Percentiles rank a stretch among this genome's conserved stretches.
Conservation (phyloP, 176 grass and related monocot genomes). For the Puya raimondii region DNA sequence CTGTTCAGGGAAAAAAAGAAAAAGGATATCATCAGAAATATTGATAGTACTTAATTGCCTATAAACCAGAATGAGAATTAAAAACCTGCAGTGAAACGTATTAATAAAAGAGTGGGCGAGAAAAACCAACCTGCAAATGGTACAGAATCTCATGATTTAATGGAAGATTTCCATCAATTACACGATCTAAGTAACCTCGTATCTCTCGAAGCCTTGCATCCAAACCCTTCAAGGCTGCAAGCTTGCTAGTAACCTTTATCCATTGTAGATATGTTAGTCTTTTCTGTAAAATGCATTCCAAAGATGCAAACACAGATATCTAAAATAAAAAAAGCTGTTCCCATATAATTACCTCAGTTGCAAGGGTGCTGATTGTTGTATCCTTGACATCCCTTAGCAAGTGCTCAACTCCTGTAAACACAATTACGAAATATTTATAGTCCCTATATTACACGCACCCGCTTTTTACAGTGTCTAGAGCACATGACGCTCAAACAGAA, state of each 20-base stretch:
- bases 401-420: conserved; percentile 76
- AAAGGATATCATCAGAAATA: no score
- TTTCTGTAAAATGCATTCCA: neutral
- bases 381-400: conserved; percentile 95
- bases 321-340: neutral
- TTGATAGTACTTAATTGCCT: no score
- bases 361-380: conserved; percentile 93
- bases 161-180: conserved; percentile 82
- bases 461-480: no score
- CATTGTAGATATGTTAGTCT: conserved; percentile 11
- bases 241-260: conserved; percentile 74
- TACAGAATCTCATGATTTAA: conserved; percentile 97
- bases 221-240: conserved; percentile 78
- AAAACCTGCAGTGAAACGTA: no score
- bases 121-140: conserved; percentile 69
- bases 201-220: conserved; percentile 86
- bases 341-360: conserved; percentile 59
- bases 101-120: no score
- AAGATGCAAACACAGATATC: neutral
- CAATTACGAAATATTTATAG: conserved; percentile 1
- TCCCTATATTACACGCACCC: no score
- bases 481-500: no score
- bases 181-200: conserved; percentile 76
- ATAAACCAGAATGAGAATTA: no score
- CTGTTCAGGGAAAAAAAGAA: no score